Evolutionary conservation across 805 yeast species (phyloP).

Genomic region (Saccharomyces kudriavzevii): DNA sequence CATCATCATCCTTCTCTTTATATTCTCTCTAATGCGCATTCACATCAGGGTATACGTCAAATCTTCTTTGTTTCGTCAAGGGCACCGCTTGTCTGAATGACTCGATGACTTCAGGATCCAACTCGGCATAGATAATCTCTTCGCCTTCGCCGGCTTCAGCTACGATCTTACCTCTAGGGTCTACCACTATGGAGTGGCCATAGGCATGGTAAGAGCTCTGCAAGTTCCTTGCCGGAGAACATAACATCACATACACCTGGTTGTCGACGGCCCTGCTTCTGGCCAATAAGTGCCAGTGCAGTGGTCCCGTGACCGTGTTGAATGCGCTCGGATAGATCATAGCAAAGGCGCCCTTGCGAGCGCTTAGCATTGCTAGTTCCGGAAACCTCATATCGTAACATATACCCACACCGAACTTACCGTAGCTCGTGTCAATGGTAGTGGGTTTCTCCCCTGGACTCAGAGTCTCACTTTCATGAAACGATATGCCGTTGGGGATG

Average conservation of each 20-base stretch:
- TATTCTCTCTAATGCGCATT: conserved; percentile 8
- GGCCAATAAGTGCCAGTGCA: conserved; percentile 74
- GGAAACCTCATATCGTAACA: conserved; percentile 80
- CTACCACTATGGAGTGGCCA: conserved; percentile 59
- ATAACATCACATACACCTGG: conserved; percentile 61
- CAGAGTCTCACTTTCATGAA: conserved; percentile 70
- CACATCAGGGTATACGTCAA: conserved; percentile 43
- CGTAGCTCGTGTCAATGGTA: conserved; percentile 32
- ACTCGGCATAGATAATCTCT: conserved; percentile 64
- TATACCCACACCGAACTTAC: conserved; percentile 73
- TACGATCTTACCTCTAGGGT: conserved; percentile 52
- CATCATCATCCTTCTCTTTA: not conserved
- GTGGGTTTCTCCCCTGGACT: conserved; percentile 80
- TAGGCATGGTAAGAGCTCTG: conserved; percentile 52
- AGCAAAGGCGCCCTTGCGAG: conserved; percentile 60
- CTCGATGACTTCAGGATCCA: conserved; percentile 53
- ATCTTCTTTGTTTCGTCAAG: conserved; percentile 60
- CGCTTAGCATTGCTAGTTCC: conserved; percentile 63
- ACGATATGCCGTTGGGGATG: conserved; percentile 83
- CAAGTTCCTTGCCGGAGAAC: conserved; percentile 82
- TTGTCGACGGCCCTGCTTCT: conserved; percentile 69
- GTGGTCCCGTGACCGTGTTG: conserved; percentile 76
- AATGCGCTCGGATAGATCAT: conserved; percentile 81
- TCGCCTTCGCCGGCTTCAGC: conserved; percentile 76
- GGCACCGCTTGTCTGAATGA: conserved; percentile 62